Evolutionary conservation across 305 asterid genomes (phyloP), one percentile per base, ranked within the genome.

Genomic region (Solanum hybrid): DNA sequence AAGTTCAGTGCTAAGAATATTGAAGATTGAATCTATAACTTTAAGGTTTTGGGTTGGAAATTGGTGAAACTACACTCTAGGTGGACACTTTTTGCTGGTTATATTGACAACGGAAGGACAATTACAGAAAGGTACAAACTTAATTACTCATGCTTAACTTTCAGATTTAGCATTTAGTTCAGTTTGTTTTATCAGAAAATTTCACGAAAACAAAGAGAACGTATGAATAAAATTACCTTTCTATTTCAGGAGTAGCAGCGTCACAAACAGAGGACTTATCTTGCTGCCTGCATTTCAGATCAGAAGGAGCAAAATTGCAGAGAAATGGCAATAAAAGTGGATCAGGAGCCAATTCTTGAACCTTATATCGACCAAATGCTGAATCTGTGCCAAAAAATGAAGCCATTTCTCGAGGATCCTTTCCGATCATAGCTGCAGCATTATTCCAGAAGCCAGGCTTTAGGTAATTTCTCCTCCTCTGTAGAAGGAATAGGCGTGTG

Each of bases 381-480:
- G 94, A 89, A 87, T 91, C 91, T 51, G 94, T 27, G 73, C 94
- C 93, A 45, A 83, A 29, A 31, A 45, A 51, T 6, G 76, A 51
- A 57, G 95, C 92, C 57, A 93, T 89, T 34, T 96, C 98, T 91
- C 93, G 90, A 68, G 93, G 91, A 70, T 96, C 96, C 91, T 89
- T 93, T 39, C 93, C 91, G 31, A 93, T 90, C 89, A 86, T 92
- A 84, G 88, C 31, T 65, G 97, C 88, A n/a, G 89, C 88, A 85
- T 91, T 93, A 90, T 89, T 91, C 97, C 98, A 93, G 75, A 93
- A 90, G 32, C 95, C 94, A 2, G 96, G 92, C 82, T 94, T 95
- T 61, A 95, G 96, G 39, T 94, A 91, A 76, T 92, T 93, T 92
- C 92, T 94, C 95, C 96, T 94, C 92, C 96, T 68, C 99, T 96